phyloP scores from a whole-genome alignment of 2,329 filamentous ascomycete species.

The Xylariaceae sp. region DNA sequence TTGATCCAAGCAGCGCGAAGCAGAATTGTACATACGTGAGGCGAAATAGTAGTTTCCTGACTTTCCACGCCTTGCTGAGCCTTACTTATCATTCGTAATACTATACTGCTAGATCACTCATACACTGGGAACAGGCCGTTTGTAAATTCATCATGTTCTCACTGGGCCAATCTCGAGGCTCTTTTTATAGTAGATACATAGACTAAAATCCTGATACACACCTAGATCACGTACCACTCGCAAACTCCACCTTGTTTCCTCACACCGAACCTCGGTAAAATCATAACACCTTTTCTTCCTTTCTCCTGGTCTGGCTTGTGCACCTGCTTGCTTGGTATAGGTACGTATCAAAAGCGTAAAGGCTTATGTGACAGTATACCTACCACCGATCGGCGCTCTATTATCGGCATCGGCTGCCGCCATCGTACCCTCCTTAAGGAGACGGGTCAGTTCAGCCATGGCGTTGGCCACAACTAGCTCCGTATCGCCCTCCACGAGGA shows the following conservation, averaged over 20 bases:
- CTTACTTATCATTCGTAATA: too few relatives aligned
- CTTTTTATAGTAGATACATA: not conserved
- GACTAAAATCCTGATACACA: not conserved
- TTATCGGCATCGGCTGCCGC: constrained; percentile 87
- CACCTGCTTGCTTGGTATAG: not conserved
- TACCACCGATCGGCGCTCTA: constrained; percentile 76
- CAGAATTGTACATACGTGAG: not conserved
- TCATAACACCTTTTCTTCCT: not conserved
- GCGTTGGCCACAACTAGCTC: constrained; percentile 90
- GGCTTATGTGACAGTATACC: constrained; percentile 83
- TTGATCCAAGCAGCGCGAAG: constrained; percentile 41
- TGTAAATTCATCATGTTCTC: too few relatives aligned
- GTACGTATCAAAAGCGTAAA: not conserved
- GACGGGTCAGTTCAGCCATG: constrained; percentile 84
- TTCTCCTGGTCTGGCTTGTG: not conserved
- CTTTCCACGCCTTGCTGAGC: too few relatives aligned
- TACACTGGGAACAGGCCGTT: too few relatives aligned
- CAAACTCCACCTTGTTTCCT: constrained; percentile 17
- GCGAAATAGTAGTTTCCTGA: too few relatives aligned
- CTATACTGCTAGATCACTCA: too few relatives aligned
- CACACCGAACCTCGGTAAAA: not conserved
- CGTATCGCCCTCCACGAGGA: constrained; percentile 95
- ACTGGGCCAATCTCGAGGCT: not conserved
- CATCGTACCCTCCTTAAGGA: constrained; percentile 88
- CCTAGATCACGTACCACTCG: constrained; percentile 2